Conservation (phyloP, 768 basidiomycete genomes). For the Pholiota molesta region DNA sequence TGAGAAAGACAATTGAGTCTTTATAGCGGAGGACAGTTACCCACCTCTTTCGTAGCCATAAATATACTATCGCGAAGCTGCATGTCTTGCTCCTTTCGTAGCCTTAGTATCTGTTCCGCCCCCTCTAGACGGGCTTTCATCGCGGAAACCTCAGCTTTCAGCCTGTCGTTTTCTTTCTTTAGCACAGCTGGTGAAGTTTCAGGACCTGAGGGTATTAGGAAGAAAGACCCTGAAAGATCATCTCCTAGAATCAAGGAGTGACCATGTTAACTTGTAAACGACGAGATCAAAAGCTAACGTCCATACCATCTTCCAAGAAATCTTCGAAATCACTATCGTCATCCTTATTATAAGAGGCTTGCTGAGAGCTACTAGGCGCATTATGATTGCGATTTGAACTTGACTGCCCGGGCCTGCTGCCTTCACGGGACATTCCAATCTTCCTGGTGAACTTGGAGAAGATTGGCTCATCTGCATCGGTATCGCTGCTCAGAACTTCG, state of each 20-base stretch:
- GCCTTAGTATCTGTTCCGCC: conserved; percentile 64
- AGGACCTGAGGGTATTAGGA: conserved; percentile 65
- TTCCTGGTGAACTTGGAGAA: conserved; percentile 57
- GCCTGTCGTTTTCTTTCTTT: conserved; percentile 65
- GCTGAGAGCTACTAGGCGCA: conserved; percentile 14
- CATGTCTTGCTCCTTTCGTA: conserved; percentile 78
- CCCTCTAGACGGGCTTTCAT: conserved; percentile 60
- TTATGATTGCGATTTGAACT: conserved; percentile 14
- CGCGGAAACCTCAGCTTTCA: conserved; percentile 63
- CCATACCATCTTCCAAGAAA: conserved; percentile 67
- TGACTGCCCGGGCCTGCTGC: conserved; percentile 17
- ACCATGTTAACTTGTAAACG: background rate
- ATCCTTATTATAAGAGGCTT: conserved; percentile 26
- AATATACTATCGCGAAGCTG: conserved; percentile 81
- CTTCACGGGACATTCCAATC: conserved; percentile 46
- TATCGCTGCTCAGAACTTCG: conserved; percentile 63
- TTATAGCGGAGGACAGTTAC: conserved; percentile 2
- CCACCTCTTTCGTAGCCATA: conserved; percentile 66
- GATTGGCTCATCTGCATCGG: conserved; percentile 68
- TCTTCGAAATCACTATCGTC: conserved; percentile 65
- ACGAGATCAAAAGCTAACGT: conserved; percentile 16
- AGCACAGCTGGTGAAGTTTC: conserved; percentile 52
- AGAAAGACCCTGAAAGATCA: conserved; percentile 82
- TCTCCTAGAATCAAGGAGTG: conserved; percentile 41
- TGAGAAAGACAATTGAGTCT: background rate